These are phyloP conservation scores for Penicillium sp. DNA, from an alignment of 2,329 filamentous ascomycete species.

Conservation along the genomic window DNA sequence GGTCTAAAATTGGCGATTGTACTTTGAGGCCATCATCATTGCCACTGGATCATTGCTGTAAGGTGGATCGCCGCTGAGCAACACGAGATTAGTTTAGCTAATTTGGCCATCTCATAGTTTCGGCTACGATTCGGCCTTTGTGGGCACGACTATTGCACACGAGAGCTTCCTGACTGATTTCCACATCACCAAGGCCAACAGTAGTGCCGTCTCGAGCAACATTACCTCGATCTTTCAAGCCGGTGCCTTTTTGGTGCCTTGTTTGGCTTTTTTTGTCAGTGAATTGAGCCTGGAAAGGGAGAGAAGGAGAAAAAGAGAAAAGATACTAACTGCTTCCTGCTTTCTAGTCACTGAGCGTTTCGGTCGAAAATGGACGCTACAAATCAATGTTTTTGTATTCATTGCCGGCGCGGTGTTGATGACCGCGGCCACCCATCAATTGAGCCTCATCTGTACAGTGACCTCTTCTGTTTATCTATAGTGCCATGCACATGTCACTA, in stretches of 20 bases:
- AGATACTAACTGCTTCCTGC: background rate
- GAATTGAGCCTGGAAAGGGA: background rate
- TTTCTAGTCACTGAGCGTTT: constrained; percentile 52
- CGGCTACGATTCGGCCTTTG: constrained; percentile 61
- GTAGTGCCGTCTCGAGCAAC: constrained; percentile 53
- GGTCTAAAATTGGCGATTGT: constrained; percentile 62
- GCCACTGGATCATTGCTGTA: constrained; percentile 54
- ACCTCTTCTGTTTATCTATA: background rate
- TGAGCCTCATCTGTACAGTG: constrained; percentile 27
- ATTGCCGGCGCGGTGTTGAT: constrained; percentile 54
- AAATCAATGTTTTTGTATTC: constrained; percentile 54
- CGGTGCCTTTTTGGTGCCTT: constrained; percentile 61
- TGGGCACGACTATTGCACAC: constrained; percentile 61
- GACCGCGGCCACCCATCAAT: constrained; percentile 49
- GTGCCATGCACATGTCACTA: background rate
- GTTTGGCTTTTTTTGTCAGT: constrained; percentile 47
- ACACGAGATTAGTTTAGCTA: constrained; percentile 14
- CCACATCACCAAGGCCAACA: constrained; percentile 44
- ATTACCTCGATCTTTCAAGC: constrained; percentile 58
- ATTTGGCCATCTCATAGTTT: constrained; percentile 43
- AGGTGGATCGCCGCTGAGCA: constrained; percentile 15
- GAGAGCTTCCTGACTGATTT: constrained; percentile 57
- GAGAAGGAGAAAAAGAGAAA: background rate
- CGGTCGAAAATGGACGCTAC: constrained; percentile 59
- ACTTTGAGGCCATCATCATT: constrained; percentile 56